Evolutionary conservation across 2,329 filamentous ascomycete genomes (phyloP).

Genomic region (Chalaropsis thielavioides): DNA sequence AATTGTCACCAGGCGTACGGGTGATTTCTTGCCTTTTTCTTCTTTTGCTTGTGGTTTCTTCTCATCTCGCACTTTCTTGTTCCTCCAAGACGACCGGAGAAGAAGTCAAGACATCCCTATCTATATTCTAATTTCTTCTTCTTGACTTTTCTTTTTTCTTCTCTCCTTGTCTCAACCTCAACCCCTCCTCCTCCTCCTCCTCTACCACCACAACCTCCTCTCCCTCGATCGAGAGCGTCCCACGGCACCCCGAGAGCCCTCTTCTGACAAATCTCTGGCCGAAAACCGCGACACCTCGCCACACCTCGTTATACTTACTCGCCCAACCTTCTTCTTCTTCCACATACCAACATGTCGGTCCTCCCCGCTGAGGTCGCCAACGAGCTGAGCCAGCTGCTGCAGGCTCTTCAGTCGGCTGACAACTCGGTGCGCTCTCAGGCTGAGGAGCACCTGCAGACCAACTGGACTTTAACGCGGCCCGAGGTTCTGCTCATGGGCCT

Average conservation of each 20-base stretch:
- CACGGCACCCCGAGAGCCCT: neutral
- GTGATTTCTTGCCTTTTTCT: slow-evolving; percentile 5
- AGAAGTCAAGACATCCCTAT: neutral
- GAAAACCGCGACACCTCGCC: neutral
- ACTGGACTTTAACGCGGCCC: slow-evolving; percentile 71
- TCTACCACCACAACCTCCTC: neutral
- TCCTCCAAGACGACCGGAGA: neutral
- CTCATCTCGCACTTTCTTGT: neutral
- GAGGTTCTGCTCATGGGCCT: slow-evolving; percentile 87
- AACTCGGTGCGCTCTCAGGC: slow-evolving; percentile 73
- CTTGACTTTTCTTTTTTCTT: slow-evolving; percentile 6
- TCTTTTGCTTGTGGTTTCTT: neutral
- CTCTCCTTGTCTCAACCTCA: neutral
- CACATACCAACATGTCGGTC: slow-evolving; percentile 55
- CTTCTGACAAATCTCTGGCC: neutral
- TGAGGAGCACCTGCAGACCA: slow-evolving; percentile 78
- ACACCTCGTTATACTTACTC: neutral
- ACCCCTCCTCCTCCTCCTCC: slow-evolving; percentile 3
- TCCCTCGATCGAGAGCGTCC: neutral
- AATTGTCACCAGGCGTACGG: slow-evolving; percentile 14
- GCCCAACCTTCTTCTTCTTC: neutral
- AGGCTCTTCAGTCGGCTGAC: slow-evolving; percentile 77
- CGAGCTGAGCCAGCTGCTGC: slow-evolving; percentile 73
- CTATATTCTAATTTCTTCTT: slow-evolving; percentile 9
- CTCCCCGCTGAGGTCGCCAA: slow-evolving; percentile 71